Conservation (phyloP, 306 rosid genomes). For the Senna tora region DNA sequence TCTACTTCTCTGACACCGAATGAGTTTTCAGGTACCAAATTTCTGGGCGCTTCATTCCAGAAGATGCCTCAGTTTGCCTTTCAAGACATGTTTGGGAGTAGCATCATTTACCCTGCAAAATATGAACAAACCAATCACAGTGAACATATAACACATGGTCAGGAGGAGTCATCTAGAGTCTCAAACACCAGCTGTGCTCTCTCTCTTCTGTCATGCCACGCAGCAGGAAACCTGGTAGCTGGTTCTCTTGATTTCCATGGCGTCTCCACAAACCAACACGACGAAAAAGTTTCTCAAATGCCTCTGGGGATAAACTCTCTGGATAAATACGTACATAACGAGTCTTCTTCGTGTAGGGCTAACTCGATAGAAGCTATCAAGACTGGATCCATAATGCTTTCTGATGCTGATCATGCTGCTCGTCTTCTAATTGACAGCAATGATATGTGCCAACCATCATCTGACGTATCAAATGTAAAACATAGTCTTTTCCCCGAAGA, state of each 20-base stretch:
- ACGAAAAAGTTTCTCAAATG: slow-evolving; percentile 40
- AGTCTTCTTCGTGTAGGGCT: slow-evolving; percentile 42
- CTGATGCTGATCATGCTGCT: slow-evolving; percentile 36
- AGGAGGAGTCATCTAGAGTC: slow-evolving; percentile 48
- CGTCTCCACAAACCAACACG: slow-evolving; percentile 19
- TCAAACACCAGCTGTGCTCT: slow-evolving; percentile 60
- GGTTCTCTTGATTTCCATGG: slow-evolving; percentile 41
- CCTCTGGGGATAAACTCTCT: slow-evolving; percentile 34
- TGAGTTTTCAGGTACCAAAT: slow-evolving; percentile 48
- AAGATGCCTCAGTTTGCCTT: slow-evolving; percentile 54
- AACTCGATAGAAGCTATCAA: slow-evolving; percentile 45
- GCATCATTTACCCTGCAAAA: slow-evolving; percentile 51
- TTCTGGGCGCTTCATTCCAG: slow-evolving; percentile 48
- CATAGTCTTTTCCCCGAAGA: slow-evolving; percentile 42
- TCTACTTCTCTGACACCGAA: slow-evolving; percentile 21
- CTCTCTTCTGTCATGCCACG: slow-evolving; percentile 77
- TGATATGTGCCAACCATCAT: slow-evolving; percentile 37
- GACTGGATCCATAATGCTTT: slow-evolving; percentile 38
- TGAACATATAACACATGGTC: slow-evolving; percentile 44
- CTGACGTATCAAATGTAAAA: slow-evolving; percentile 35
- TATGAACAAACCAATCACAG: slow-evolving; percentile 45
- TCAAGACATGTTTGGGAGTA: slow-evolving; percentile 55
- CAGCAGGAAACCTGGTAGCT: slow-evolving; percentile 42
- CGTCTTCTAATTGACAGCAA: slow-evolving; percentile 38
- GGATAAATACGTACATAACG: slow-evolving; percentile 42